Evolutionary conservation across 2,329 filamentous ascomycete species (phyloP).

Genomic region (Colletotrichum simmondsii): DNA sequence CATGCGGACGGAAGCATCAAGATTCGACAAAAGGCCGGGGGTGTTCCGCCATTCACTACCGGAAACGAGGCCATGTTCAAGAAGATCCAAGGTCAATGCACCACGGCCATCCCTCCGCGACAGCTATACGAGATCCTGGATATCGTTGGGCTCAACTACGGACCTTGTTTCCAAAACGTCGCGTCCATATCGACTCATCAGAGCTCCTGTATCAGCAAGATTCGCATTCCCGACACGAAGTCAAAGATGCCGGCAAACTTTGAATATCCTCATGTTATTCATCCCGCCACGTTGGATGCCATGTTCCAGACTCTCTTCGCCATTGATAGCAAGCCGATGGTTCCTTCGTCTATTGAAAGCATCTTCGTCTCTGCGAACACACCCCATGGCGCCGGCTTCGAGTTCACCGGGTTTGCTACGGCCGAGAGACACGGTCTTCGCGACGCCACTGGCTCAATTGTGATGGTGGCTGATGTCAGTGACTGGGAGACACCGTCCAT

Average conservation of each 20-base stretch:
- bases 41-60: background rate
- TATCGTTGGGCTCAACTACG: slow-evolving; percentile 63
- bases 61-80: slow-evolving; percentile 37
- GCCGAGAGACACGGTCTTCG: slow-evolving; percentile 48
- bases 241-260: slow-evolving; percentile 63
- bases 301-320: slow-evolving; percentile 65
- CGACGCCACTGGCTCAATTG: slow-evolving; percentile 54
- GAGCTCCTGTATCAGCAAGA: slow-evolving; percentile 47
- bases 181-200: slow-evolving; percentile 45
- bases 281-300: slow-evolving; percentile 66
- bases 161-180: slow-evolving; percentile 61
- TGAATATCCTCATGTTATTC: slow-evolving; percentile 66
- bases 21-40: background rate
- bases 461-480: slow-evolving; percentile 49
- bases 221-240: slow-evolving; percentile 60
- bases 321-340: slow-evolving; percentile 57
- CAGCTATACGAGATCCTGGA: slow-evolving; percentile 63
- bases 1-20: slow-evolving; percentile 37
- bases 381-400: slow-evolving; percentile 42
- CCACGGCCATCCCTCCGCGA: slow-evolving; percentile 49
- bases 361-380: slow-evolving; percentile 57
- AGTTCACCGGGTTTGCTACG: slow-evolving; percentile 55
- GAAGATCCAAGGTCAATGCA: slow-evolving; percentile 42
- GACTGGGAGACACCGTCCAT: slow-evolving; percentile 48
- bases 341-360: slow-evolving; percentile 57